Base-by-base conservation (phyloP, 1,139 yeast species). In the Pichia kudriavzevii region DNA sequence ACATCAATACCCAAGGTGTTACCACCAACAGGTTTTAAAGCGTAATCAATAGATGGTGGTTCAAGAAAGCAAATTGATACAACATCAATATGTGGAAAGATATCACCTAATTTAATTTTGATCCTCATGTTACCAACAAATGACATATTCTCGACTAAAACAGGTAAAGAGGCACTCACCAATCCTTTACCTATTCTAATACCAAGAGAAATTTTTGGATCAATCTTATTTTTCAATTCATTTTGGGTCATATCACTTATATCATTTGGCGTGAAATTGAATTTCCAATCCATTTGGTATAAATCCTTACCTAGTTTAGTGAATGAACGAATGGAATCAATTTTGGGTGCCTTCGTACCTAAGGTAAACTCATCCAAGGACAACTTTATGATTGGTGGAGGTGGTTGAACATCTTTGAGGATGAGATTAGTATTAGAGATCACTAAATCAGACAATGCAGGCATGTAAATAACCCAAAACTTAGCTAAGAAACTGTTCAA, bases 401-500 rank as follows among this genome's bases (percentile, higher is more conserved):
- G 93, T 13, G 93, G 91, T 11, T 81, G 84, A 45, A 75, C 75
- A 50, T 74, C 87, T 38, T 75, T 72, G 54, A 82, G 61, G 20
- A 71, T 65, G 28, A 73, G 76, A 49, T 79, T 80, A 13, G 84
- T 79, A 50, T 71, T 73, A 35, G 67, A 71, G 59, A 75, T 68
- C 20, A 81, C 91, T 56, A 74, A 76, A 49, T 79, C 83, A n/a
- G 85, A 77, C 37, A 82, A 63, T 1, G 83, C 84, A 27, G 91
- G 91, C 94, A 82, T 81, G 49, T 81, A 81, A 44, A 81, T 79
- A 38, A 79, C 82, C 94, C 94, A 82, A 52, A 82, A 80, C 56
- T 81, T 82, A 33, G 77, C 77, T 56, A 81, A 58, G 49, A 82
- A 80, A 17, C 78, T 72, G 51, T 82, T 82, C 50, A 81, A 58